Evolutionary conservation across 2,329 filamentous ascomycete species (phyloP).

Genomic region (Domatiomyces globalis): DNA sequence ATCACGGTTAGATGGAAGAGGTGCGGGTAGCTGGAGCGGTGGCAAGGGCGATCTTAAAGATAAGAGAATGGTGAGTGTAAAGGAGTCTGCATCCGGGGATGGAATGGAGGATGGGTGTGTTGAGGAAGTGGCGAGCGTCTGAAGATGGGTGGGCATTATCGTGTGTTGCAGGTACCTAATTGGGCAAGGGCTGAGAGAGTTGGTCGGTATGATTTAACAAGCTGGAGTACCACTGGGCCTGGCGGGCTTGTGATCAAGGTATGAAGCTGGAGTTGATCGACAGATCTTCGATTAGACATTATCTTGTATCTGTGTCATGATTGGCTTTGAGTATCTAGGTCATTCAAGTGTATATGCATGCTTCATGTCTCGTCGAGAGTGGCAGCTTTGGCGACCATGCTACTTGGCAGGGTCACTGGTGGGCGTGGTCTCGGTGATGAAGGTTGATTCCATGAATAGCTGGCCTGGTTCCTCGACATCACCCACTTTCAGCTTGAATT

Average conservation of each 20-base stretch:
- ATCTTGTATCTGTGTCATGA: background rate
- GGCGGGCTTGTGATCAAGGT: too few species aligned
- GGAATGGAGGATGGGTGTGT: constrained; percentile 4
- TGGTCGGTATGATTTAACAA: background rate
- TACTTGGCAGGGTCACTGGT: background rate
- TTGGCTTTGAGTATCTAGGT: background rate
- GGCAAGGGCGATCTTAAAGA: constrained; percentile 2
- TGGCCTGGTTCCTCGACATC: constrained; percentile 63
- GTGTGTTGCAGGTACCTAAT: background rate
- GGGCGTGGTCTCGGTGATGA: constrained; percentile 48
- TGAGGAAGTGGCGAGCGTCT: constrained; percentile 8
- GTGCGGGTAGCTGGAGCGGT: constrained; percentile 2
- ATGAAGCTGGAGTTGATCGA: background rate
- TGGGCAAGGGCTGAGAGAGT: background rate
- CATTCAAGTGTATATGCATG: background rate
- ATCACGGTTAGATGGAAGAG: constrained; percentile 2
- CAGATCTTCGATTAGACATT: background rate
- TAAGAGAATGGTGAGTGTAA: background rate
- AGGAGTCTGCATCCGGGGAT: background rate
- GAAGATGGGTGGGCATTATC: constrained; percentile 3
- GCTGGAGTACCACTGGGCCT: background rate
- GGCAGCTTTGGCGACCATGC: too few species aligned
- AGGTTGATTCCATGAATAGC: constrained; percentile 85
- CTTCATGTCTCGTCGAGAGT: background rate
- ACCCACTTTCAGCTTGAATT: constrained; percentile 62